phyloP scores from a whole-genome alignment of 1,284 basidiomycete genomes.

The Boletellus deceptivus region DNA sequence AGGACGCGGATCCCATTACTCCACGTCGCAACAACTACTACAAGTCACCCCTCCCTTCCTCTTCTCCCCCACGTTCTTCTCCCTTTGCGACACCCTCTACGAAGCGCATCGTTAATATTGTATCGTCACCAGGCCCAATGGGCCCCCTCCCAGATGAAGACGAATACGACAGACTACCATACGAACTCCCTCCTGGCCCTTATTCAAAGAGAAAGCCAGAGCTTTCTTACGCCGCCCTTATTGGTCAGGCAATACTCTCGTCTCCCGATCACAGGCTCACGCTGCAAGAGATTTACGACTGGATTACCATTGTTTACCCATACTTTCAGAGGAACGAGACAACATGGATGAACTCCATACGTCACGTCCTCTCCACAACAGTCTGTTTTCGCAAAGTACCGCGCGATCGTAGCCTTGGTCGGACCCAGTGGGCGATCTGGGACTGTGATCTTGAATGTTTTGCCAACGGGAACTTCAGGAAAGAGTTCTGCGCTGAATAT shows the following conservation, averaged over 20 bases:
- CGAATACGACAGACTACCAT: conserved; percentile 65
- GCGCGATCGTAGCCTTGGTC: conserved; percentile 62
- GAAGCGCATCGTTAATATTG: conserved; percentile 57
- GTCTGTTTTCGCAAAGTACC: conserved; percentile 72
- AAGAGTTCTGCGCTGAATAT: conserved; percentile 65
- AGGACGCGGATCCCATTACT: conserved; percentile 36
- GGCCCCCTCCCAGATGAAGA: conserved; percentile 56
- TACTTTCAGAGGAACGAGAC: conserved; percentile 90
- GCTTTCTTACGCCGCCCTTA: conserved; percentile 90
- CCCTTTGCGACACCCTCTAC: conserved; percentile 54
- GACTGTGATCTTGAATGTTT: conserved; percentile 72
- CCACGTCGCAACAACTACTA: conserved; percentile 42
- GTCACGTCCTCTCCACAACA: conserved; percentile 84
- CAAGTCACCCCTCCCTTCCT: conserved; percentile 51
- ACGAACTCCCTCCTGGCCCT: conserved; percentile 78
- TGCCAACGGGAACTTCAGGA: conserved; percentile 66
- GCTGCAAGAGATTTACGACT: conserved; percentile 94
- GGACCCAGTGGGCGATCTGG: conserved; percentile 76
- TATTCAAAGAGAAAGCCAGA: conserved; percentile 77
- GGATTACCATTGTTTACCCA: conserved; percentile 91
- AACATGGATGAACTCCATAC: conserved; percentile 95
- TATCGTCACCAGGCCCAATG: conserved; percentile 80
- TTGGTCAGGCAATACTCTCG: conserved; percentile 91
- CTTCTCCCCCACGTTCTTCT: conserved; percentile 45
- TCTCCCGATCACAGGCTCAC: conserved; percentile 84